These are phyloP conservation scores for Bruguiera sexangula DNA, from an alignment of 345 rosid species.

Conservation along the genomic window DNA sequence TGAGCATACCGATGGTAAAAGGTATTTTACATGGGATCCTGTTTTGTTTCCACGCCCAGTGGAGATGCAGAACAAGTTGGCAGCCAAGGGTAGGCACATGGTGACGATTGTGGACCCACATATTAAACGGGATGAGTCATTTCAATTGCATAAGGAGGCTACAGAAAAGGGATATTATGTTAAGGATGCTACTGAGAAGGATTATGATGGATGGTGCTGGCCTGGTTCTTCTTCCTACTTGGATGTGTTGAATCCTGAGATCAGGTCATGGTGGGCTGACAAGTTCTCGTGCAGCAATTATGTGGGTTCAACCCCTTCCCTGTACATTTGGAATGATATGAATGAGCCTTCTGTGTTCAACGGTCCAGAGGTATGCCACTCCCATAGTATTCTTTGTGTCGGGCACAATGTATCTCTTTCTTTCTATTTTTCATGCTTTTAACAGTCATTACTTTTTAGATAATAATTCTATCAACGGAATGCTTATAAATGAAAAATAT, in stretches of 20 bases:
- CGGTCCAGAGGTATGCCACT: slow-evolving; percentile 84
- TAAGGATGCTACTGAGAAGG: slow-evolving; percentile 78
- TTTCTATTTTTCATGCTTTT: slow-evolving; percentile 28
- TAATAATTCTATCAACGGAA: not conserved
- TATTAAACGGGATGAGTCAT: slow-evolving; percentile 85
- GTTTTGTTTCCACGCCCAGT: slow-evolving; percentile 79
- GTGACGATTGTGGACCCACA: slow-evolving; percentile 99
- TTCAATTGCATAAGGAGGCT: slow-evolving; percentile 79
- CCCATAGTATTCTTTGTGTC: not conserved
- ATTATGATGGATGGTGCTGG: slow-evolving; percentile 99
- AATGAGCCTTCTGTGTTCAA: slow-evolving; percentile 99
- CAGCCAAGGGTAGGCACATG: slow-evolving; percentile 90
- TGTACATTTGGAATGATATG: slow-evolving; percentile 99
- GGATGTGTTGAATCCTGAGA: slow-evolving; percentile 82
- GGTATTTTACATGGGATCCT: slow-evolving; percentile 91
- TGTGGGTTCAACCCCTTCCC: slow-evolving; percentile 81
- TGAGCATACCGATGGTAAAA: slow-evolving; percentile 94
- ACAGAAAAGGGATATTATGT: slow-evolving; percentile 78
- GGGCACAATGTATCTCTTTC: not conserved
- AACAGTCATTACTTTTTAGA: not conserved
- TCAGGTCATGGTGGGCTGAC: slow-evolving; percentile 89
- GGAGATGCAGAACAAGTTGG: slow-evolving; percentile 87
- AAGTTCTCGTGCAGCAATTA: slow-evolving; percentile 72
- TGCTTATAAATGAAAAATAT: no score
- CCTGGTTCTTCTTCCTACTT: slow-evolving; percentile 92